Conservation (phyloP, 2,329 filamentous ascomycete genomes). For the Raffaelea deltoideospora region DNA sequence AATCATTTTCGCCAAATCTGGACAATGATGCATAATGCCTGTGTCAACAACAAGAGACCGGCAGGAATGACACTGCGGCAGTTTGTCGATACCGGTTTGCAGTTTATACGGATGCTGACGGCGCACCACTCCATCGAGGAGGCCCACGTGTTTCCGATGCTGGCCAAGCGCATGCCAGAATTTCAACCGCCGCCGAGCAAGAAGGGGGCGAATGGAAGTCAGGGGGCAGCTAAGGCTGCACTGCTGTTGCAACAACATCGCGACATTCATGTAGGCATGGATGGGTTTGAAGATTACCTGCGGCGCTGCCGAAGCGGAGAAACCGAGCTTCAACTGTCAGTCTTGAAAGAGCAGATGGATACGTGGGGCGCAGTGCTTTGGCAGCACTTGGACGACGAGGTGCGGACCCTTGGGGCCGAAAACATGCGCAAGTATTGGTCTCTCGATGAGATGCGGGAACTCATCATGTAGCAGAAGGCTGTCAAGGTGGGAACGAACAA, state of each 20-base stretch:
- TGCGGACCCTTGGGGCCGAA: conserved; percentile 60
- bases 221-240: conserved; percentile 24
- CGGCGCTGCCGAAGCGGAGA: conserved; percentile 46
- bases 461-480: conserved; percentile 48
- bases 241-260: conserved; percentile 61
- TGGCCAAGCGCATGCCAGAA: conserved; percentile 65
- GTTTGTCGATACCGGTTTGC: conserved; percentile 53
- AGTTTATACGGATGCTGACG: conserved; percentile 56
- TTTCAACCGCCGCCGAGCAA: conserved; percentile 34
- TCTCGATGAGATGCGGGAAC: conserved; percentile 47
- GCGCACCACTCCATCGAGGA: conserved; percentile 78
- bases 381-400: conserved; percentile 75
- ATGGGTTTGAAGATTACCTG: conserved; percentile 51
- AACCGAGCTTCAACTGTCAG: conserved; percentile 36
- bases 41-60: conserved; percentile 42
- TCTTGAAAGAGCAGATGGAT: conserved; percentile 60
- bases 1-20: conserved; percentile 62
- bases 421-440: conserved; percentile 82
- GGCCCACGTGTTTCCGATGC: conserved; percentile 59
- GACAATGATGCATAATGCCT: conserved; percentile 55
- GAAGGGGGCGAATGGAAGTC: not conserved
- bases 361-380: conserved; percentile 64
- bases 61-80: conserved; percentile 48
- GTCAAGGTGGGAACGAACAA: no score
- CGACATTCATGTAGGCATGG: conserved; percentile 64